A percentile compares a stretch with the other conserved stretches of the same genome.
Conservation (phyloP, 139 green algal species). For the Edaphochlamys debaryana region DNA sequence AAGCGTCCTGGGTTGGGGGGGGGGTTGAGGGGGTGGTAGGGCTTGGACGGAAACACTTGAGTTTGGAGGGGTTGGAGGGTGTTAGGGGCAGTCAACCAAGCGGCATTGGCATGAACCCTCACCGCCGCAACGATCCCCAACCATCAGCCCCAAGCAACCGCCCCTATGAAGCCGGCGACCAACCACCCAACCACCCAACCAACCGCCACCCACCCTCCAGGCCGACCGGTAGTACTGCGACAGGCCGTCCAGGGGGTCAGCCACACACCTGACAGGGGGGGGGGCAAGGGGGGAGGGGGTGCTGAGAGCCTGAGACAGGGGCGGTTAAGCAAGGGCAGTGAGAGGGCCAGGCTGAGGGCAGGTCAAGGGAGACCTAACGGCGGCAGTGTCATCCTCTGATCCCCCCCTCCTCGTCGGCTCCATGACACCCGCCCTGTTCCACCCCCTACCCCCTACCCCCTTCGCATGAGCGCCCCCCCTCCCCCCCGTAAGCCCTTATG, state of each 20-base stretch:
- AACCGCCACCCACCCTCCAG: slow-evolving; percentile 46
- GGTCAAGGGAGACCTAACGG: no score
- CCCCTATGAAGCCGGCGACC: neutral
- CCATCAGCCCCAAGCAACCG: neutral
- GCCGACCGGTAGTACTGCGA: slow-evolving; percentile 64
- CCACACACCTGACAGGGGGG: slow-evolving; percentile 25
- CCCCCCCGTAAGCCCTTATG: no score
- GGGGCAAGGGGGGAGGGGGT: neutral
- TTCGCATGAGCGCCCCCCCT: neutral
- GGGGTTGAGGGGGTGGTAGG: neutral
- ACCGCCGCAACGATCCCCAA: no score
- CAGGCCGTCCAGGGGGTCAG: slow-evolving; percentile 66
- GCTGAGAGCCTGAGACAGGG: neutral
- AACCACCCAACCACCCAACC: neutral
- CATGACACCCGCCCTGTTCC: neutral
- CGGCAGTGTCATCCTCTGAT: no score
- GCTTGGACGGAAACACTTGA: neutral
- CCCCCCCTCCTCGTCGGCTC: neutral
- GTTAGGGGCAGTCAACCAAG: no score
- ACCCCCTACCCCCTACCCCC: neutral
- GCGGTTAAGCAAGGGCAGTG: neutral
- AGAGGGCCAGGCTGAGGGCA: neutral
- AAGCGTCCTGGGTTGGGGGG: neutral
- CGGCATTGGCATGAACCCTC: no score
- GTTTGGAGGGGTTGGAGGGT: neutral